Evolutionary conservation across 805 yeast species (phyloP), one percentile per base, ranked within the genome.

Genomic region (Candida anglica): DNA sequence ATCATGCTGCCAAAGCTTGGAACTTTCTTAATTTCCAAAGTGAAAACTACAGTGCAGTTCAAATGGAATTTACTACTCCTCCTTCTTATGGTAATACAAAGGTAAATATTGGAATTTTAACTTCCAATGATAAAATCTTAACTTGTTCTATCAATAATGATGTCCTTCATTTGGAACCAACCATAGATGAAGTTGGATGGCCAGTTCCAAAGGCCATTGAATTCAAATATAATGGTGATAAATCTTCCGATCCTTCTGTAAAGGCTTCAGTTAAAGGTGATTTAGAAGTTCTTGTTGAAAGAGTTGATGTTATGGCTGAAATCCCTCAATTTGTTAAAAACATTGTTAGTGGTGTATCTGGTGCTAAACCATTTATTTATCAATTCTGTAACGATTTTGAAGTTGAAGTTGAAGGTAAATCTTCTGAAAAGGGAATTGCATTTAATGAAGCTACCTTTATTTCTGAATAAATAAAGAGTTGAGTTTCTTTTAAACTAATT

Each of bases 1-100:
- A 93, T 61, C 98, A 93, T 63, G 96, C 97, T 22, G 98, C 98
- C 37, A 86, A 95, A 41, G 65, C 87, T 15, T 93, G 98, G 98
- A 93, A 91, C 63, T 93, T 93, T 57, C 63, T 86, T 42, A 83
- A 86, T 62, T 91, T 85, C 73, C 96, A 86, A 56, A 82, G 93
- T 14, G 73, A 78, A 33, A 66, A 78, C 25, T 69, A 73, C 47
- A 70, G 91, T 22, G 95, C 86, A 8, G 79, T 88, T 13, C 74
- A 85, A 44, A 93, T 93, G 96, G 97, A 93, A 61, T 93, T 86
- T 67, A 84, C 89, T 28, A 93, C 98, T 6, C 98, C 98, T 19
- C 79, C 67, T 38, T 81, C 96, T 1, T 93, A 93, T 59, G 96
- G 85, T 34, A 73, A 75, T 39, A 81, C 95, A 11, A 78, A 76